These are phyloP conservation scores for Phoenix roebelenii DNA, from an alignment of 176 grass and related monocot genomes.

Conservation along the genomic window DNA sequence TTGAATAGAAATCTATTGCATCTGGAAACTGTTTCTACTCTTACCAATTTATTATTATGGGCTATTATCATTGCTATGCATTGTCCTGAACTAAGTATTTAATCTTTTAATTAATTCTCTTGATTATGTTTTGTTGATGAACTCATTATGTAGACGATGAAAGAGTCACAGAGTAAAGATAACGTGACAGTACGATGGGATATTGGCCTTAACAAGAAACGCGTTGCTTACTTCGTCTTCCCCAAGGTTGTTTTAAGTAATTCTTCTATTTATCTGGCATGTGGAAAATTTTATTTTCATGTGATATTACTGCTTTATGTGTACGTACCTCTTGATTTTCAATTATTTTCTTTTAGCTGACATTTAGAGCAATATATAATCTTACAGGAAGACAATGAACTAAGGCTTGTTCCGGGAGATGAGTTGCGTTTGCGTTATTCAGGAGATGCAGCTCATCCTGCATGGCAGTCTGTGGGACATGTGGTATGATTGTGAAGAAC, in stretches of 20 bases:
- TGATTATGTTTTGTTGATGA: too few species aligned
- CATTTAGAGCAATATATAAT: too few species aligned
- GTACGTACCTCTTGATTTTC: too few species aligned
- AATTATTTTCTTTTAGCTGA: too few species aligned
- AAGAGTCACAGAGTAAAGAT: conserved; percentile 99
- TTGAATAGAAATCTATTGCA: too few species aligned
- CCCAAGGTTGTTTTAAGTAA: conserved; percentile 58
- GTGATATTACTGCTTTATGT: too few species aligned
- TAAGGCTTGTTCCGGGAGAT: conserved; percentile 98
- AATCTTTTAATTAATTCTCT: too few species aligned
- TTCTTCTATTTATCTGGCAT: too few species aligned
- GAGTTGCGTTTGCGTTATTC: conserved; percentile 89
- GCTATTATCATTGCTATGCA: background rate
- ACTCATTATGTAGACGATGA: conserved; percentile 68
- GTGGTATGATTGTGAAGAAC: conserved; percentile 48
- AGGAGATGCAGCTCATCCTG: conserved; percentile 79
- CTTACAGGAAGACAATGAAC: conserved; percentile 97
- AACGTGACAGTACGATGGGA: conserved; percentile 95
- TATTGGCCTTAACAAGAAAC: conserved; percentile 96
- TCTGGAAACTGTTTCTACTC: too few species aligned
- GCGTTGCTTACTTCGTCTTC: conserved; percentile 96
- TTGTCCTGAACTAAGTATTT: background rate
- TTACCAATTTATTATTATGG: too few species aligned
- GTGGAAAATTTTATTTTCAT: too few species aligned
- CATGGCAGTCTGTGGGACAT: conserved; percentile 98